Evolutionary conservation across 768 basidiomycete species (phyloP), one percentile per base, ranked within the genome.

Genomic region (Panellus pusillus): DNA sequence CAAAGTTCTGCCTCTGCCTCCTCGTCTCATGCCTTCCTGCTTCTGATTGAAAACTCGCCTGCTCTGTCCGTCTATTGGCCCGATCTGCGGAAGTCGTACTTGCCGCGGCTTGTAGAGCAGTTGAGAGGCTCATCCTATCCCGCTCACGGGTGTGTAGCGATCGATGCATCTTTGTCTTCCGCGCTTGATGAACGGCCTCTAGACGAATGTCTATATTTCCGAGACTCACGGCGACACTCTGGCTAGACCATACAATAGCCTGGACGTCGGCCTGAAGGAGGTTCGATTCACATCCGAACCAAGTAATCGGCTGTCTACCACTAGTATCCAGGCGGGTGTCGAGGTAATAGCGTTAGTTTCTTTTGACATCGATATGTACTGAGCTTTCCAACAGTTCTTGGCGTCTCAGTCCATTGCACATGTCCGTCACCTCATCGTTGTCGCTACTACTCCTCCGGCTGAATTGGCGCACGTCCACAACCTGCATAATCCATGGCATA

Each of bases 31-130:
- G 32, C 69, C 74, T n/a, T 55, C 44, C 71, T 82, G 46, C 61
- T 83, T 54, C 70, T 84, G 54, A 73, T 83, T 57, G 82, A 84
- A 68, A 83, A 83, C 61, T 83, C 82, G 0, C 68, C 70, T 31
- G 64, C 66, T 1, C 78, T 81, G 71, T 64, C 67, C 20, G 17
- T 56, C 6, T 67, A 73, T 19, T 84, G 82, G 82, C 61, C 71
- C 58, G 72, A 79, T 65, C 75, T 83, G 31, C 69, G 74, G 56
- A 73, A 77, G 62, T 73, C 70, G 19, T 77, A 76, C 63, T 70
- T 83, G 18, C 68, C 64, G 17, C 70, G 64, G 9, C 67, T 84
- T 38, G 69, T 79, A 47, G 70, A 74, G 38, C 70, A 69, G 24
- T 64, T 83, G 44, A 65, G 74, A 54, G 55, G 61, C 17, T 66